These are phyloP conservation scores for Calonectria pseudoreteaudii DNA, from an alignment of 2,329 filamentous ascomycete species.

Conservation along the genomic window DNA sequence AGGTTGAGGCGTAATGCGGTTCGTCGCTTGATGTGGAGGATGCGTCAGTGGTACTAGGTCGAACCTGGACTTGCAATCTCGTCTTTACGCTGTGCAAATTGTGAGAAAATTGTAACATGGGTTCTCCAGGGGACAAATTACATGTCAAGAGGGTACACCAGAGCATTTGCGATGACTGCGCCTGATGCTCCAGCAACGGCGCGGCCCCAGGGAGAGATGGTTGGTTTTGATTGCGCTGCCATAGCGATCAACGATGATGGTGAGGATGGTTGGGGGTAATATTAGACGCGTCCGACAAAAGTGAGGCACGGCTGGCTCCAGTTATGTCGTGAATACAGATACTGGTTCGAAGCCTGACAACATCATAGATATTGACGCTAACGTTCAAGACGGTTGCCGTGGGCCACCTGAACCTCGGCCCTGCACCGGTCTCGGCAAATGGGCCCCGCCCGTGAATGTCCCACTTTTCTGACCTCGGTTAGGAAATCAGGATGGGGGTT, in stretches of 20 bases:
- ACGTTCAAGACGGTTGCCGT: slow-evolving; percentile 35
- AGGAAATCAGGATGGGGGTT: slow-evolving; percentile 27
- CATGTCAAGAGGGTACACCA: slow-evolving; percentile 98
- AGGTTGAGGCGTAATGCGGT: slow-evolving; percentile 85
- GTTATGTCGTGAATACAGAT: slow-evolving; percentile 28
- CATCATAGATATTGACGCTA: slow-evolving; percentile 33
- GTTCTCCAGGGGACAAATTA: slow-evolving; percentile 60
- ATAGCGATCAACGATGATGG: slow-evolving; percentile 49
- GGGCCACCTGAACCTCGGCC: slow-evolving; percentile 35
- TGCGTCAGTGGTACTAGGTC: slow-evolving; percentile 66
- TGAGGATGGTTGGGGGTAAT: neutral
- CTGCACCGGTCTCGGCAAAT: slow-evolving; percentile 44
- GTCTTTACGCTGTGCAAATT: slow-evolving; percentile 83
- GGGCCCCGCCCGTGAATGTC: slow-evolving; percentile 38
- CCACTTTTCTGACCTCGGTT: slow-evolving; percentile 43
- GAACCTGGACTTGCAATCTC: slow-evolving; percentile 90
- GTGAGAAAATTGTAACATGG: neutral
- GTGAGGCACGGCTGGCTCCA: slow-evolving; percentile 14
- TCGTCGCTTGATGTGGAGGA: slow-evolving; percentile 58
- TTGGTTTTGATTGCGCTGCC: slow-evolving; percentile 72
- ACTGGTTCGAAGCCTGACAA: slow-evolving; percentile 20
- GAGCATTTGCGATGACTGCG: slow-evolving; percentile 91
- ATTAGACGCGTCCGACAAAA: neutral
- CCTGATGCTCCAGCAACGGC: slow-evolving; percentile 93
- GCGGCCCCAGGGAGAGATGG: slow-evolving; percentile 90